These are phyloP conservation scores for Aquilaria malaccensis DNA, from an alignment of 345 rosid genomes.

Conservation along the genomic window DNA sequence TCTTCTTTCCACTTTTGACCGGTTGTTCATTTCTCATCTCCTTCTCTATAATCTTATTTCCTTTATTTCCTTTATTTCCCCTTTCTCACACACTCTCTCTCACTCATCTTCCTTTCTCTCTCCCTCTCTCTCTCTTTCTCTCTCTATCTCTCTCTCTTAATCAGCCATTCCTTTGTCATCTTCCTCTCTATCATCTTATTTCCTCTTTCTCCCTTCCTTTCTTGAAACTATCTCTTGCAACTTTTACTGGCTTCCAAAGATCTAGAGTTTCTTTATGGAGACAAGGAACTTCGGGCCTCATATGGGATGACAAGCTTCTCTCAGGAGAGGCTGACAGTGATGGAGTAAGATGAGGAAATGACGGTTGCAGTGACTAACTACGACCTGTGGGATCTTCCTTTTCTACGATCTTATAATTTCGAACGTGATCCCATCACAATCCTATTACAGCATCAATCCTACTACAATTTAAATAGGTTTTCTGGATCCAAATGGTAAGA, in stretches of 20 bases:
- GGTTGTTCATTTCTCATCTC: background rate
- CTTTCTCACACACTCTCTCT: background rate
- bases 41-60: background rate
- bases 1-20: background rate
- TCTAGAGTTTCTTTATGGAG: background rate
- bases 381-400: too few relatives aligned
- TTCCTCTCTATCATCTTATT: too few relatives aligned
- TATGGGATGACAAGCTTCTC: background rate
- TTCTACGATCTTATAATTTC: too few relatives aligned
- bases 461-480: too few relatives aligned
- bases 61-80: background rate
- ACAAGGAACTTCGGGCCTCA: background rate
- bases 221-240: background rate
- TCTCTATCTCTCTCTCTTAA: too few relatives aligned
- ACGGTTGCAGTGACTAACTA: too few relatives aligned
- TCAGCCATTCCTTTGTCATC: too few relatives aligned
- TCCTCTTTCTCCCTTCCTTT: background rate
- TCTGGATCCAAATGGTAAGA: too few relatives aligned
- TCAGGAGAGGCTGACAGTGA: background rate
- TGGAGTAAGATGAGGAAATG: background rate
- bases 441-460: too few relatives aligned
- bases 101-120: background rate
- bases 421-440: too few relatives aligned
- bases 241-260: background rate
- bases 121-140: background rate